A percentile compares a stretch with the other conserved stretches of the same genome.
phyloP scores from a whole-genome alignment of 139 green algal genomes.

The Tetraselmis striata region DNA sequence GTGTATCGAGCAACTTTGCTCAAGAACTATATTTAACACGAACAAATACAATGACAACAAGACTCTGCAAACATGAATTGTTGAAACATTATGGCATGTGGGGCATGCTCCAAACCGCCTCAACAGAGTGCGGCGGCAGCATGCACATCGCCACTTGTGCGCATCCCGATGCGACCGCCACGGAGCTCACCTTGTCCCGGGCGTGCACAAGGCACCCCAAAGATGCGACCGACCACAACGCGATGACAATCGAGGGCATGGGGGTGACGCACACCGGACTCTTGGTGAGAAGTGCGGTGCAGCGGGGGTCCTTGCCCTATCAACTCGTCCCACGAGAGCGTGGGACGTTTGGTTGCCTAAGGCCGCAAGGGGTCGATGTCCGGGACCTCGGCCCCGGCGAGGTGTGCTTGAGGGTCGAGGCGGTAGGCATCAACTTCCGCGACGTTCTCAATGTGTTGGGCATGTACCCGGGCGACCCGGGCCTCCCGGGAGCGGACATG shows the following conservation, averaged over 20 bases:
- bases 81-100: background rate
- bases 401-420: conserved; percentile 45
- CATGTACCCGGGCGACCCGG: conserved; percentile 87
- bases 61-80: background rate
- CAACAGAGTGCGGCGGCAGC: background rate
- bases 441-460: conserved; percentile 73
- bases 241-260: background rate
- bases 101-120: background rate
- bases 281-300: background rate
- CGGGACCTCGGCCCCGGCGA: background rate
- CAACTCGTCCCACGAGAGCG: background rate
- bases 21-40: no score
- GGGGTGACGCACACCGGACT: background rate
- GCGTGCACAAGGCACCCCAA: background rate
- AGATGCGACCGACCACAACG: background rate
- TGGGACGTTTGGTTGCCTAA: background rate
- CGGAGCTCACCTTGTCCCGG: background rate
- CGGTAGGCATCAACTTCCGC: conserved; percentile 83
- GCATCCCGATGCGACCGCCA: background rate
- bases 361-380: background rate
- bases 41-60: no score
- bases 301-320: background rate
- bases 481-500: conserved; percentile 68
- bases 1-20: background rate
- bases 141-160: background rate